phyloP scores from a whole-genome alignment of 306 rosid genomes.

The Cucurbita ficifolia region DNA sequence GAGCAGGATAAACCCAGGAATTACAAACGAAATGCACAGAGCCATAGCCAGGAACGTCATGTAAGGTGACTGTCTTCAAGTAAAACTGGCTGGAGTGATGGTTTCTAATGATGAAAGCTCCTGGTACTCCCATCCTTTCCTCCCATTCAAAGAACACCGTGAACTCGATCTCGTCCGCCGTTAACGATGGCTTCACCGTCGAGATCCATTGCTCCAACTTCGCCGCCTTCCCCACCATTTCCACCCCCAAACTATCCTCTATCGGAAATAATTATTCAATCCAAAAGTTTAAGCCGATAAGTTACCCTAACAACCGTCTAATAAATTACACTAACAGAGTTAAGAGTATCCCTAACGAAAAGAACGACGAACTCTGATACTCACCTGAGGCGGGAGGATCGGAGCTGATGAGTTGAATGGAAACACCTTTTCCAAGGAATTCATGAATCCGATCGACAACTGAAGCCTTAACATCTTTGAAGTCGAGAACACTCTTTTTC shows the following conservation, averaged over 20 bases:
- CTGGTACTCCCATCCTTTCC: constrained; percentile 64
- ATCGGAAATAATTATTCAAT: not conserved
- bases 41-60: constrained; percentile 54
- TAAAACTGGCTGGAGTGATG: constrained; percentile 66
- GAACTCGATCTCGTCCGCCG: constrained; percentile 34
- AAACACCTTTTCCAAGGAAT: constrained; percentile 62
- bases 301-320: not conserved
- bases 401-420: constrained; percentile 50
- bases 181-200: constrained; percentile 19
- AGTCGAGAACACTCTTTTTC: constrained; percentile 68
- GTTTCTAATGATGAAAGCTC: constrained; percentile 45
- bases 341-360: too few relatives aligned
- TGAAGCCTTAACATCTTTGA: constrained; percentile 49
- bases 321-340: not conserved
- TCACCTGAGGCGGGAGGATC: constrained; percentile 43
- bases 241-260: constrained; percentile 28
- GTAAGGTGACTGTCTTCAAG: constrained; percentile 49
- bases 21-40: constrained; percentile 54
- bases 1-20: constrained; percentile 90
- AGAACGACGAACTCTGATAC: not conserved
- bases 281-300: not conserved
- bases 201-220: constrained; percentile 60
- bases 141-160: constrained; percentile 49
- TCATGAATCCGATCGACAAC: constrained; percentile 69
- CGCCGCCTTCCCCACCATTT: constrained; percentile 43